phyloP scores from a whole-genome alignment of 75 land plant genomes.

The Adiantum capillusveneris region DNA sequence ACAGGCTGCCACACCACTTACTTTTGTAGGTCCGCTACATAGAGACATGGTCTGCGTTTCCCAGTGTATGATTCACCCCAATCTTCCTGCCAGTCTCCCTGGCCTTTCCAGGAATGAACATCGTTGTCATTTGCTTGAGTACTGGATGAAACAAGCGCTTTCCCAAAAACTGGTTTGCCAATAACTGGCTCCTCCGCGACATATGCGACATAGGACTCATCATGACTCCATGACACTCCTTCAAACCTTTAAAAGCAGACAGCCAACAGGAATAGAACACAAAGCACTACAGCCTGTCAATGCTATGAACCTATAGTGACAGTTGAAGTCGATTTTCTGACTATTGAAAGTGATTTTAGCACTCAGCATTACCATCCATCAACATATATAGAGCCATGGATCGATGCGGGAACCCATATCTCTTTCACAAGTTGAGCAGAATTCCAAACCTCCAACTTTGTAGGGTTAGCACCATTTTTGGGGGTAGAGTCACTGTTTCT shows the following conservation, averaged over 20 bases:
- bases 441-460: slow-evolving; percentile 79
- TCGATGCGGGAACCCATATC: slow-evolving; percentile 51
- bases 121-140: slow-evolving; percentile 41
- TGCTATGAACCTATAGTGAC: too few species aligned
- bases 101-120: slow-evolving; percentile 80
- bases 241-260: slow-evolving; percentile 64
- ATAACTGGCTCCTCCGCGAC: slow-evolving; percentile 84
- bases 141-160: slow-evolving; percentile 38
- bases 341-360: slow-evolving; percentile 56
- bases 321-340: too few species aligned
- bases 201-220: slow-evolving; percentile 78
- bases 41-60: slow-evolving; percentile 70
- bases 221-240: slow-evolving; percentile 87
- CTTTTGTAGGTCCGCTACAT: slow-evolving; percentile 60
- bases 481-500: slow-evolving; percentile 48
- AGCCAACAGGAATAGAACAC: neutral
- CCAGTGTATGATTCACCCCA: slow-evolving; percentile 96
- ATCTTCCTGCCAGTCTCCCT: slow-evolving; percentile 89
- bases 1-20: slow-evolving; percentile 16
- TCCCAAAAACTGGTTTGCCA: slow-evolving; percentile 51
- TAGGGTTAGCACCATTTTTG: slow-evolving; percentile 37
- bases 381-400: slow-evolving; percentile 77
- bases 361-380: slow-evolving; percentile 99
- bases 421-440: slow-evolving; percentile 60
- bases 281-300: too few species aligned